phyloP scores from a whole-genome alignment of 2,329 filamentous ascomycete species.

The Curvularia hawaiiensis region DNA sequence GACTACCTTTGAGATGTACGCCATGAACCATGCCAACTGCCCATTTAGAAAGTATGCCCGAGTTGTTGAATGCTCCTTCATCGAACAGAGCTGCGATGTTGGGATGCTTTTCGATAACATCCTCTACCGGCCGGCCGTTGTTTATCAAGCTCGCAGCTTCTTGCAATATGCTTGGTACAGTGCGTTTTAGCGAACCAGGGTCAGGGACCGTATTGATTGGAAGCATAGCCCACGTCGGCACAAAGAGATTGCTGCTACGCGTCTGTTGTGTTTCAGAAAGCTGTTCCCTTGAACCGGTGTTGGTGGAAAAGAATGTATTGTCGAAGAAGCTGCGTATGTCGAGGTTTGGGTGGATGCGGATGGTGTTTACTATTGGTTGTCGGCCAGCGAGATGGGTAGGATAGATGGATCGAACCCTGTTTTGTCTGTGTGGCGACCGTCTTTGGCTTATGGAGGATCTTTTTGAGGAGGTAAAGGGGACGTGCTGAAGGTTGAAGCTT shows the following conservation, averaged over 20 bases:
- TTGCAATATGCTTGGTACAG: conserved; percentile 17
- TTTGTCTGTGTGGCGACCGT: conserved; percentile 11
- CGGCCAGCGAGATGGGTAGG: conserved; percentile 25
- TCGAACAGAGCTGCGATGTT: conserved; percentile 32
- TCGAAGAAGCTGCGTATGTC: conserved; percentile 25
- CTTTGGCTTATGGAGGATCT: conserved; percentile 13
- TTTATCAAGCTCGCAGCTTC: conserved; percentile 22
- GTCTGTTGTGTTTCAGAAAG: conserved; percentile 16
- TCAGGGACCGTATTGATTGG: conserved; percentile 28
- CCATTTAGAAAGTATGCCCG: conserved; percentile 30
- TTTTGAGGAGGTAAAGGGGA: conserved; percentile 14
- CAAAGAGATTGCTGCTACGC: conserved; percentile 21
- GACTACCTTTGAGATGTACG: conserved; percentile 24
- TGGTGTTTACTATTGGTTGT: conserved; percentile 27
- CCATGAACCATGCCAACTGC: conserved; percentile 31
- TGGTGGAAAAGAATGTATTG: conserved; percentile 24
- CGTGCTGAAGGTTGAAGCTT: conserved; percentile 2
- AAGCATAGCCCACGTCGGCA: conserved; percentile 36
- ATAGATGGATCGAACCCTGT: conserved; percentile 20
- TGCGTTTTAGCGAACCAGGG: conserved; percentile 22
- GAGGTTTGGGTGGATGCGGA: conserved; percentile 32
- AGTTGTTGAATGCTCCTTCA: conserved; percentile 20
- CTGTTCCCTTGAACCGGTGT: conserved; percentile 17
- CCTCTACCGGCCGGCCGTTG: conserved; percentile 14
- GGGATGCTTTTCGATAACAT: conserved; percentile 26